Evolutionary conservation across 1,284 basidiomycete species (phyloP), one percentile per base, ranked within the genome.

Genomic region (Moesziomyces parantarcticus): DNA sequence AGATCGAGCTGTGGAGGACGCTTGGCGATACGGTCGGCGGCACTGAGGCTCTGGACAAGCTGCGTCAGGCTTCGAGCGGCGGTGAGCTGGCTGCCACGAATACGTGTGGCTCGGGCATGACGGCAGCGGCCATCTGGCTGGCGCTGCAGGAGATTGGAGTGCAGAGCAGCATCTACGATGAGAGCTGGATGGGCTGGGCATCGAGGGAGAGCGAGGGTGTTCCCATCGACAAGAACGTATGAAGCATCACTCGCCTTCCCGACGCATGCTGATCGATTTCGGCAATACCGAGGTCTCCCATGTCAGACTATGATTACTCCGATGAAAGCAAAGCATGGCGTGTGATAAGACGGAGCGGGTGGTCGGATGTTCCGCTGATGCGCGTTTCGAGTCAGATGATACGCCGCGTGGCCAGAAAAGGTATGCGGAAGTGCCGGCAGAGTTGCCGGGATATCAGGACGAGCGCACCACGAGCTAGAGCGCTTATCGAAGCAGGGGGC

Each of bases 41-140:
- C 14, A 76, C 56, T 39, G 72, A 77, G 36, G 63, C 71, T 3
- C 63, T 82, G 43, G 82, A 84, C 23, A 77, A 77, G 64, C 52
- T 82, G 40, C 56, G 81, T 16, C 80, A 83, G 50, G 81, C 74
- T 18, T 72, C 69, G 42, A 66, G 67, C 32, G 78, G 75, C 16
- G 71, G 71, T 22, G 65, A 74, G 51, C 49, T 74, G 14, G 65
- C 65, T 6, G 64, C 65, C 5, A 77, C 83, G 6, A 75, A 69
- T 21, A 83, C 82, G 14, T 86, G 85, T 45, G 85, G 85, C 8
- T 82, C 78, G 77, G 97, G 97, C 18, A 99, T 99, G 97, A 97
- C 95, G 14, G 97, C 97, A 3, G 92, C 89, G 7, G 87, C 97
- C 7, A 87, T 97, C 13, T 97, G 95, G 94, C 86, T 97, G 57